A percentile compares a stretch with the other conserved stretches of the same genome.
Evolutionary conservation across 768 basidiomycete species (phyloP).

Genomic region (Lyophyllum atratum): DNA sequence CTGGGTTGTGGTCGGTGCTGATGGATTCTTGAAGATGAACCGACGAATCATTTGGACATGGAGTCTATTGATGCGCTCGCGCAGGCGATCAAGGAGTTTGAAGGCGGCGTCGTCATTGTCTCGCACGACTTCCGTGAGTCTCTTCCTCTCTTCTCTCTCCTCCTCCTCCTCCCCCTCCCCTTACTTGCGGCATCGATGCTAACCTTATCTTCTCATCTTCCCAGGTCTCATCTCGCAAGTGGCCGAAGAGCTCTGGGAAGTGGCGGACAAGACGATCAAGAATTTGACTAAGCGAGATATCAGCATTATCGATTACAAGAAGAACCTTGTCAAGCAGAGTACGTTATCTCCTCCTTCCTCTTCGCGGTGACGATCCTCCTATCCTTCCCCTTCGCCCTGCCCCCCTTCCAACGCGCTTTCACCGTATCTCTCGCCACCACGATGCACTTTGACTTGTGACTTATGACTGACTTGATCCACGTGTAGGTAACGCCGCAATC

Average conservation of each 20-base stretch:
- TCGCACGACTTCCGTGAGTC: slow-evolving; percentile 98
- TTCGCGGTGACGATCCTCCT: too few relatives aligned
- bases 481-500: slow-evolving; percentile 75
- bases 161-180: not conserved
- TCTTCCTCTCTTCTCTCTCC: not conserved
- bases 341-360: too few relatives aligned
- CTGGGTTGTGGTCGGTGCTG: not conserved
- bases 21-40: slow-evolving; percentile 63
- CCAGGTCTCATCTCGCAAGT: slow-evolving; percentile 94
- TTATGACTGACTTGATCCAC: slow-evolving; percentile 12
- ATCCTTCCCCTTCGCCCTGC: not conserved
- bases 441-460: too few relatives aligned
- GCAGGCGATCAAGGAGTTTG: slow-evolving; percentile 92
- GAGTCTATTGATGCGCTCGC: slow-evolving; percentile 97
- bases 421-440: too few relatives aligned
- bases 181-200: slow-evolving; percentile 1
- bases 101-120: slow-evolving; percentile 98
- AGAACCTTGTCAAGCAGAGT: slow-evolving; percentile 80
- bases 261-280: slow-evolving; percentile 89
- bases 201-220: not conserved
- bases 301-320: slow-evolving; percentile 93
- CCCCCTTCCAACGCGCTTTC: too few relatives aligned
- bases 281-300: slow-evolving; percentile 92
- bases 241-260: slow-evolving; percentile 99
- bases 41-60: slow-evolving; percentile 98